These are phyloP conservation scores for Aspergillus amoenus DNA, from an alignment of 2,329 filamentous ascomycete species.

Conservation along the genomic window DNA sequence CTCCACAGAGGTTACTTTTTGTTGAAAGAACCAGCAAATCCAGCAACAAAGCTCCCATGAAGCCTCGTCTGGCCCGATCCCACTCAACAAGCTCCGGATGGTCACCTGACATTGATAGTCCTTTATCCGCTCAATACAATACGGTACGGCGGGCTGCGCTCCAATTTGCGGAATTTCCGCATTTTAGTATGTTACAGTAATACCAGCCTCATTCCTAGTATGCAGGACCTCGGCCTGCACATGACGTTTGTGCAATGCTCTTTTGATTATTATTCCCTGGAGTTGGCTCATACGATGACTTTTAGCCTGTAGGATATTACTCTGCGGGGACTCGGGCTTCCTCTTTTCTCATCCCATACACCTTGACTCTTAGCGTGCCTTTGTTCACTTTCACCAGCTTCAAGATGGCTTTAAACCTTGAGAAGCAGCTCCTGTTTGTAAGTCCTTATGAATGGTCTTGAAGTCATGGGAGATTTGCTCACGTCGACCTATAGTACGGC, in stretches of 20 bases:
- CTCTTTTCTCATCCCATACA: background rate
- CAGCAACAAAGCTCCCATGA: slow-evolving; percentile 8
- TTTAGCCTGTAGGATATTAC: background rate
- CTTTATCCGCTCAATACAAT: background rate
- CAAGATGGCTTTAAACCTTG: slow-evolving; percentile 56
- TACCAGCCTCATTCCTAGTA: background rate
- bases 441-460: slow-evolving; percentile 27
- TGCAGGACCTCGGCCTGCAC: slow-evolving; percentile 5
- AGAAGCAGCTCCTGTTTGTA: slow-evolving; percentile 67
- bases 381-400: background rate
- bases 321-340: background rate
- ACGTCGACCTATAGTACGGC: slow-evolving; percentile 54
- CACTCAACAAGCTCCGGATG: slow-evolving; percentile 4
- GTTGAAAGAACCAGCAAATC: slow-evolving; percentile 5
- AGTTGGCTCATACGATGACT: slow-evolving; percentile 2
- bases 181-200: background rate
- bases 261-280: background rate
- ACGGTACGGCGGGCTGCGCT: background rate
- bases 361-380: background rate
- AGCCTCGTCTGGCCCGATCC: slow-evolving; percentile 7
- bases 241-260: background rate
- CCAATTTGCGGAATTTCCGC: background rate
- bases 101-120: slow-evolving; percentile 16
- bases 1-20: slow-evolving; percentile 1
- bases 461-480: slow-evolving; percentile 4